Percentiles rank a stretch among this genome's conserved stretches.
phyloP scores from a whole-genome alignment of 164 flowering plant species.

The Aristolochia fimbriata region DNA sequence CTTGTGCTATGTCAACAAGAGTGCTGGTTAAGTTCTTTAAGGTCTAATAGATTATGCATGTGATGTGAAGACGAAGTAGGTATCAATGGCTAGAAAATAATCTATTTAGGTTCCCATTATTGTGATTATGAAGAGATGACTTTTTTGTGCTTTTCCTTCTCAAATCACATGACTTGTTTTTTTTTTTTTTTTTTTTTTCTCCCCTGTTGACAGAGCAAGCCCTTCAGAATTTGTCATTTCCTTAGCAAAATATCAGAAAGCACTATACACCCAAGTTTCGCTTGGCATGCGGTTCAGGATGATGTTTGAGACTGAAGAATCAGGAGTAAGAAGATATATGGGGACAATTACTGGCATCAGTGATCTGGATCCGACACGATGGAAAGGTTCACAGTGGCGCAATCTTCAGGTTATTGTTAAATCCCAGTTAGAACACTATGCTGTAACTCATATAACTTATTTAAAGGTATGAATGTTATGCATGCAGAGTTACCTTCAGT shows the following conservation, averaged over 20 bases:
- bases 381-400: constrained; percentile 95
- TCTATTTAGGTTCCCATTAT: too few relatives aligned
- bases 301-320: constrained; percentile 98
- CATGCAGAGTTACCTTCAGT: too few relatives aligned
- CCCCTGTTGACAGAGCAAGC: constrained; percentile 54
- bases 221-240: constrained; percentile 93
- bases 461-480: too few relatives aligned
- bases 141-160: too few relatives aligned
- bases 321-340: constrained; percentile 88
- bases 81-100: too few relatives aligned
- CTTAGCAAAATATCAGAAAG: constrained; percentile 83
- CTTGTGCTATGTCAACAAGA: too few relatives aligned
- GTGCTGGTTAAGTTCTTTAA: too few relatives aligned
- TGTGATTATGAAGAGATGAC: not conserved
- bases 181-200: constrained; percentile 2
- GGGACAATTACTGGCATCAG: constrained; percentile 84
- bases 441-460: not conserved
- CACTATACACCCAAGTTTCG: constrained; percentile 84
- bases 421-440: not conserved
- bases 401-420: constrained; percentile 65
- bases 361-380: constrained; percentile 78
- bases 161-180: not conserved
- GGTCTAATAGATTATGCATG: too few relatives aligned
- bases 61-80: too few relatives aligned
- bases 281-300: constrained; percentile 93